These are phyloP conservation scores for Stephania yunnanensis DNA, from an alignment of 164 flowering plant genomes.

Conservation along the genomic window DNA sequence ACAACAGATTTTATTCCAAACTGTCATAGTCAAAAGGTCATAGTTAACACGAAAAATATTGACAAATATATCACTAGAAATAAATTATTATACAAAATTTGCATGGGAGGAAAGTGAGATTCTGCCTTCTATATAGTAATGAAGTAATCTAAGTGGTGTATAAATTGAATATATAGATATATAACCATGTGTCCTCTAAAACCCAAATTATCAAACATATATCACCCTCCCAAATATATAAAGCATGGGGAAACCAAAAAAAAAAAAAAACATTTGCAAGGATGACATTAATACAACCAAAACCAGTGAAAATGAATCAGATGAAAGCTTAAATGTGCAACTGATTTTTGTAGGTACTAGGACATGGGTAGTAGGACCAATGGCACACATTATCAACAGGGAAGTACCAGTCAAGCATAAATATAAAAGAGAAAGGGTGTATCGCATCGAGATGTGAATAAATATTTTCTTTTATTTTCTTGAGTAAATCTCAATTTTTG, in stretches of 20 bases:
- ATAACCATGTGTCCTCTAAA: background rate
- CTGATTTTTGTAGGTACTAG: background rate
- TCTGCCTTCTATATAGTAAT: background rate
- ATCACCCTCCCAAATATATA: background rate
- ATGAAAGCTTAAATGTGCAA: background rate
- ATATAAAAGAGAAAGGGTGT: background rate
- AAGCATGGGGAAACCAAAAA: background rate
- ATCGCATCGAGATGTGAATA: background rate
- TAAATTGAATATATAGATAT: background rate
- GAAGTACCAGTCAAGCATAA: background rate
- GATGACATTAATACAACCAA: background rate
- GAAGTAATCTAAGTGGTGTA: background rate
- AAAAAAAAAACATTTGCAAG: background rate
- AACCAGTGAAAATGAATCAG: background rate
- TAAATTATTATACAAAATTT: background rate
- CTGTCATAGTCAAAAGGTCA: slow-evolving; percentile 34
- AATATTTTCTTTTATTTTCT: no score
- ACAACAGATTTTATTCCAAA: slow-evolving; percentile 86
- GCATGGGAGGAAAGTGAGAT: background rate
- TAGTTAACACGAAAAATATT: background rate
- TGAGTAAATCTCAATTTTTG: no score
- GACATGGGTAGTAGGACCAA: background rate
- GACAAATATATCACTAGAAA: background rate
- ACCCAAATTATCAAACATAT: background rate
- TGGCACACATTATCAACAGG: background rate